Base-by-base conservation (phyloP, 129 eudicot genomes). In the Centrapalus pauciflorus region DNA sequence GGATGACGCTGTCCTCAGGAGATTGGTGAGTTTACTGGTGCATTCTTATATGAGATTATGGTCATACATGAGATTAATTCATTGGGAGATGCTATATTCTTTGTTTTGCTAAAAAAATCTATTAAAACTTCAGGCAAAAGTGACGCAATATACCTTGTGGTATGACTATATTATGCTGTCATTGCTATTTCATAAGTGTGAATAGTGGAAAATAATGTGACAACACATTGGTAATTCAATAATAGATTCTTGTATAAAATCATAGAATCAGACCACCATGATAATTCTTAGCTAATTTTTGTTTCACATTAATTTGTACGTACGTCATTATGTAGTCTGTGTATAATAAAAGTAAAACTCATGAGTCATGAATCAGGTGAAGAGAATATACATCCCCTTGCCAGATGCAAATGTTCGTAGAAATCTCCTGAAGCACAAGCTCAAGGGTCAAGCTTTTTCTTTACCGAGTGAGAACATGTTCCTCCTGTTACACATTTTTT, bases 1-100 rank as follows among this genome's bases (percentile, higher is more conserved):
- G 69, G 99, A 94, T 64, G 99, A 94, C 79, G 99, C 99, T 16
- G 99, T 94, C 56, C 85, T 94, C 59, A 84, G 99, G 77, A 82
- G 99, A 84, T 75, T 94, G 97, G 99, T 94, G 19, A 82, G 95
- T 70, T 5, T 78, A 7, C 38, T 63, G 59, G 26, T 67, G 71
- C 64, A n/a, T n/a, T n/a, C n/a, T n/a, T n/a, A n/a, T n/a, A n/a
- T n/a, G n/a, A n/a, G n/a, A n/a, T n/a, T n/a, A n/a, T n/a, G n/a
- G n/a, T n/a, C n/a, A n/a, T n/a, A n/a, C n/a, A n/a, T n/a, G n/a
- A n/a, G n/a, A n/a, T n/a, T n/a, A n/a, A n/a, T n/a, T n/a, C n/a
- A n/a, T n/a, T n/a, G n/a, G n/a, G n/a, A n/a, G n/a, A n/a, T n/a
- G n/a, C n/a, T n/a, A n/a, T n/a, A n/a, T n/a, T n/a, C n/a, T n/a